Conservation (phyloP, 2,329 filamentous ascomycete genomes). For the Shiraia bambusicola region DNA sequence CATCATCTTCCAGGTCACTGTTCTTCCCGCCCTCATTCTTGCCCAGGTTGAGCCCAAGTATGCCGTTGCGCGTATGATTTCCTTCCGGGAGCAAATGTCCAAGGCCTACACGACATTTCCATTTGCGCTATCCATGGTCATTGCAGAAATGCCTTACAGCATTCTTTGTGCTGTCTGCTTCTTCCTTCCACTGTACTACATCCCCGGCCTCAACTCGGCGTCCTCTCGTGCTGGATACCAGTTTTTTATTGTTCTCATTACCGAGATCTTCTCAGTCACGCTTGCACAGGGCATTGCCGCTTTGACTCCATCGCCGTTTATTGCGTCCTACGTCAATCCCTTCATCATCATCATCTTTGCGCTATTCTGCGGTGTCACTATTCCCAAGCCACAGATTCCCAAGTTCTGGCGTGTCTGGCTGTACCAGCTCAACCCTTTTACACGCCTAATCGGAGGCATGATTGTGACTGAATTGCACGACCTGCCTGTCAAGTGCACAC, state of each 20-base stretch:
- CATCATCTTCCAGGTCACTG: conserved; percentile 85
- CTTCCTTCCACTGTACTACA: conserved; percentile 82
- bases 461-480: conserved; percentile 75
- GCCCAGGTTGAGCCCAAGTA: conserved; percentile 84
- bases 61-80: conserved; percentile 75
- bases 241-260: conserved; percentile 81
- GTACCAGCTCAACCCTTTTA: conserved; percentile 82
- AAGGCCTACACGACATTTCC: conserved; percentile 84
- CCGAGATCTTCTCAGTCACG: conserved; percentile 81
- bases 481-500: conserved; percentile 61
- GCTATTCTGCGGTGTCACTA: conserved; percentile 85
- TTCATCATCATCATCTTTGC: conserved; percentile 74
- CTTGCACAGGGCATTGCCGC: conserved; percentile 73
- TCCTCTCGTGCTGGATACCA: conserved; percentile 75
- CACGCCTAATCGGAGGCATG: conserved; percentile 76
- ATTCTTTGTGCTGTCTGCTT: conserved; percentile 77
- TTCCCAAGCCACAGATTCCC: conserved; percentile 76
- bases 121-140: conserved; percentile 75
- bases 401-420: conserved; percentile 78
- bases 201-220: conserved; percentile 69
- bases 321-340: conserved; percentile 77
- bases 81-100: conserved; percentile 80
- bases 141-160: conserved; percentile 83
- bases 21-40: conserved; percentile 80
- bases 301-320: conserved; percentile 75